Base-by-base conservation (phyloP, 2,329 filamentous ascomycete species). In the Pseudocercospora fuligena region DNA sequence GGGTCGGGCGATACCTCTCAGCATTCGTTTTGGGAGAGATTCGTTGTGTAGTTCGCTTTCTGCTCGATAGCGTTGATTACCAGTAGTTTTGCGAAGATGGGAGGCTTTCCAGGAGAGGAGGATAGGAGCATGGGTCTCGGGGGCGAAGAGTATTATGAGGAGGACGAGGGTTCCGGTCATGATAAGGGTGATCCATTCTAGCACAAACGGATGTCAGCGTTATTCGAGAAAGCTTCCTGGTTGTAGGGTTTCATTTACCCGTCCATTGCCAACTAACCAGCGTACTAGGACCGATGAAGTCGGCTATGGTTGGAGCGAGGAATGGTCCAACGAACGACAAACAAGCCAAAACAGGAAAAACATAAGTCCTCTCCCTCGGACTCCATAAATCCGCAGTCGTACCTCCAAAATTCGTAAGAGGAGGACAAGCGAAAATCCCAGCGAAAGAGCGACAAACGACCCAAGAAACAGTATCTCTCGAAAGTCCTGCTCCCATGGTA, bases 121-220 rank as follows among this genome's bases (percentile, higher is more conserved):
- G 1, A 76, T 69, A 0, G 82, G 83, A 1, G 80, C 74, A 67
- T 83, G 85, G 0, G 84, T 86, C 74, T 86, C 84, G 0, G 82
- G 84, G 7, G 82, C 75, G 64, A 82, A 81, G 8, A 83, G 69
- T 1, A 84, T 65, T 1, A 74, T 65, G 8, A 72, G 31, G 9
- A 66, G 12, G 31, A 56, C 43, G 25, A 64, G 12, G 29, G 40
- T 19, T 3, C 65, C 61, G 12, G 61, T 62, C 29, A 75, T 57
- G 2, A 74, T 69, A 5, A 75, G 66, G 3, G 60, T 73, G 7
- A 73, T 75, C 83, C 83, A 85, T 67, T 83, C 80, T 0, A 77
- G 75, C 80, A 81, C 84, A 23, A 82, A 79, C 83, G 27, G 11
- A 16, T 16, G 49, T n/a, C 31, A n/a, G 27, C 25, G n/a, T 11